Conservation (phyloP, 177 flowering plant species). For the Telopea speciosissima region DNA sequence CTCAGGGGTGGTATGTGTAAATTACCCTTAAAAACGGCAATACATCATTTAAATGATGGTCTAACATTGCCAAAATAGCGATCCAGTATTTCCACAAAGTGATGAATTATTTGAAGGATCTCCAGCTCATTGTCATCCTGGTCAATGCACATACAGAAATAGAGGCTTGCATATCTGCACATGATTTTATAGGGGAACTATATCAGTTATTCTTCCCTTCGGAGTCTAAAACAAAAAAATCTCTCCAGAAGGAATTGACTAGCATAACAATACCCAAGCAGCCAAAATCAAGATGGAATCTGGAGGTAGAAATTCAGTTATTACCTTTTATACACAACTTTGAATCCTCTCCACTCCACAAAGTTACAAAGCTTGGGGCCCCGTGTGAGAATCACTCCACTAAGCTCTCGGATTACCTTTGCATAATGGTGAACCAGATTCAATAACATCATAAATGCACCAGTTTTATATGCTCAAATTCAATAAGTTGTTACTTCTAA, state of each 20-base stretch:
- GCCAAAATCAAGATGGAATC: background rate
- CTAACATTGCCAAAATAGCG: conserved; percentile 84
- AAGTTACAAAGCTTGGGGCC: conserved; percentile 91
- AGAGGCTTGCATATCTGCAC: conserved; percentile 69
- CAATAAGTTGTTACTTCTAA: background rate
- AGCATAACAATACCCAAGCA: background rate
- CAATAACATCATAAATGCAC: background rate
- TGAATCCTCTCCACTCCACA: conserved; percentile 88
- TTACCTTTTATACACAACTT: conserved; percentile 91
- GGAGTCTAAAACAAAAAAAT: background rate
- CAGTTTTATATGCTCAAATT: background rate
- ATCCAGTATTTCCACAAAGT: conserved; percentile 70
- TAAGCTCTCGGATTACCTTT: conserved; percentile 81
- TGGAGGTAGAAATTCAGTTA: background rate
- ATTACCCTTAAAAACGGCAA: no score
- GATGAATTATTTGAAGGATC: conserved; percentile 68
- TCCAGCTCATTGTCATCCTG: conserved; percentile 67
- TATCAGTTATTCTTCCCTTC: background rate
- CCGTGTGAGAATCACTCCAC: conserved; percentile 74
- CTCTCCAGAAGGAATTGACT: background rate
- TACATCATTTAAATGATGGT: background rate
- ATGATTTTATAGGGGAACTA: conserved; percentile 4
- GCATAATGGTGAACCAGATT: conserved; percentile 8
- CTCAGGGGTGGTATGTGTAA: no score
- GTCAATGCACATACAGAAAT: conserved; percentile 82